Evolutionary conservation across 306 rosid genomes (phyloP), one percentile per base, ranked within the genome.

Genomic region (barrel medic (Medicago truncatula)): DNA sequence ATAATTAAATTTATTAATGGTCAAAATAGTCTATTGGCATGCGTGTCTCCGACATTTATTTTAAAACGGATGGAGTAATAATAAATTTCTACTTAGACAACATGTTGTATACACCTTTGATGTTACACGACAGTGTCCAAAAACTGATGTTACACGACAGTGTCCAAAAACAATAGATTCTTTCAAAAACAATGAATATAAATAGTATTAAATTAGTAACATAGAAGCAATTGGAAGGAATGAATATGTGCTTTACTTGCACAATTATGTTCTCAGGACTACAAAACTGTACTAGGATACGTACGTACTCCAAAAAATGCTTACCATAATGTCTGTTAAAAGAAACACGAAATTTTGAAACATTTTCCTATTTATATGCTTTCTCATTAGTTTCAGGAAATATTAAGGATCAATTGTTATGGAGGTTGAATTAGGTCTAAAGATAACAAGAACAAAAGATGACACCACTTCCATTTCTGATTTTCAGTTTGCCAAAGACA

Each of bases 401-500:
- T 58, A 25, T 8, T 52, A 46, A 73, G 75, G 20, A 56, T 70
- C 53, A 63, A 66, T 44, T 46, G 14, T 36, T 18, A 93, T 91
- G 98, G 96, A 86, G 69, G 61, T 87, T 50, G 92, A 89, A 75
- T 78, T 91, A 67, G 96, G 88, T 17, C 88, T 91, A 28, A 89
- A 91, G 83, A 84, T 91, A 87, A 89, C 89, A 39, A 73, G 77
- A 70, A 83, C 83, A 77, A 71, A 21, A 67, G 86, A 82, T 53
- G 88, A 88, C 77, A 53, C 57, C 31, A 74, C 86, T 57, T 80
- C 90, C 67, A 58, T 80, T 41, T 58, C 96, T 66, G 80, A 87
- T 54, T 57, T 89, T 70, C 87, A 63, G 61, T 82, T 89, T 73
- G 79, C 89, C 64, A 88, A 86, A 81, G 89, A 76, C 71, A 59